A percentile compares a stretch with the other conserved stretches of the same genome.
Conservation (phyloP, 441 rosid genomes). For the Dalechampia spathulata region DNA sequence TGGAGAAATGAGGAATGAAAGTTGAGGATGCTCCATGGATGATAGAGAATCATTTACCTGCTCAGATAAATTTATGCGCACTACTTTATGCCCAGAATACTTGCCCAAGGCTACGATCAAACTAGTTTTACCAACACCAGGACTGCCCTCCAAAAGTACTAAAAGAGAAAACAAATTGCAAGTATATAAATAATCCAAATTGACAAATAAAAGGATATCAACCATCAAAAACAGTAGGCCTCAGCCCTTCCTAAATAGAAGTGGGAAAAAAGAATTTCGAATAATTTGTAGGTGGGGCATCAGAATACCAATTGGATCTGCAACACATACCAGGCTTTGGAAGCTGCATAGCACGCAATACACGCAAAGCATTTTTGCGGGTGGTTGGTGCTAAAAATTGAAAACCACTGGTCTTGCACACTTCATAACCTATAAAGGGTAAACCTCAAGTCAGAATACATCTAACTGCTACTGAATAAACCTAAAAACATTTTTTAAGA, state of each 20-base stretch:
- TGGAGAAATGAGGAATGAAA: not conserved
- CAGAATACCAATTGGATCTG: constrained; percentile 2
- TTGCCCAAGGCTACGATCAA: constrained; percentile 83
- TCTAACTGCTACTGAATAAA: not conserved
- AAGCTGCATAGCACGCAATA: constrained; percentile 97
- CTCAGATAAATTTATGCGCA: constrained; percentile 96
- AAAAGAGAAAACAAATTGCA: constrained; percentile 23
- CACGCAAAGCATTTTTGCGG: constrained; percentile 73
- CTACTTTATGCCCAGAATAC: constrained; percentile 94
- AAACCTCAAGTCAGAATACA: constrained; percentile 10
- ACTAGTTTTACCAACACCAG: constrained; percentile 99
- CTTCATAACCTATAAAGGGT: constrained; percentile 33
- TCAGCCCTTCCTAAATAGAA: not conserved
- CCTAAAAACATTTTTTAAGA: not conserved
- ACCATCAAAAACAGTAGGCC: not conserved
- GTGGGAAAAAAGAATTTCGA: not conserved
- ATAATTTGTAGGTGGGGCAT: not conserved
- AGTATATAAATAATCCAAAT: constrained; percentile 10
- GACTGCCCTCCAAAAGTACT: constrained; percentile 98
- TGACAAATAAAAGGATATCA: constrained; percentile 4
- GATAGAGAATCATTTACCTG: constrained; percentile 47
- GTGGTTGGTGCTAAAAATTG: constrained; percentile 94
- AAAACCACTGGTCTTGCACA: constrained; percentile 54
- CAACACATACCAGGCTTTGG: constrained; percentile 67
- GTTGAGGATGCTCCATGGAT: not conserved